A percentile compares a stretch with the other conserved stretches of the same genome.
Conservation (phyloP, 2,329 filamentous ascomycete genomes). For the Phyllosticta citribraziliensis region DNA sequence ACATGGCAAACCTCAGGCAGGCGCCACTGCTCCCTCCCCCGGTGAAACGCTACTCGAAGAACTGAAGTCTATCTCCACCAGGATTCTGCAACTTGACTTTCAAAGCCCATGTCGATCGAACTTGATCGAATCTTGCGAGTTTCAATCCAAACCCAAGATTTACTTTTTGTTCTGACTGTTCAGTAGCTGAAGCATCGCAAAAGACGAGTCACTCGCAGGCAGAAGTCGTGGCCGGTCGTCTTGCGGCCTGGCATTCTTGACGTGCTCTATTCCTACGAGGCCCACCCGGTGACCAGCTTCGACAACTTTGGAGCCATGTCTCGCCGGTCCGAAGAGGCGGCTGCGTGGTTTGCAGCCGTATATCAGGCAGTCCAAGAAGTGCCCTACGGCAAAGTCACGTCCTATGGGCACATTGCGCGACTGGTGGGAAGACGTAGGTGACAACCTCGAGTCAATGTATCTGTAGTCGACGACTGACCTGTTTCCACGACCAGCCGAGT, state of each 20-base stretch:
- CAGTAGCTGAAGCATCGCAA: background rate
- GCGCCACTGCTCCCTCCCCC: background rate
- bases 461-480: constrained; percentile 12
- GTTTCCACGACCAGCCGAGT: constrained; percentile 29
- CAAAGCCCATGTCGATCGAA: background rate
- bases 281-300: background rate
- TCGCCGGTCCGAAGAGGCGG: constrained; percentile 59
- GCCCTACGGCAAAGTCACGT: constrained; percentile 72
- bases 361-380: constrained; percentile 81
- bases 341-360: constrained; percentile 65
- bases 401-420: constrained; percentile 71
- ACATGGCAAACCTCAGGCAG: background rate
- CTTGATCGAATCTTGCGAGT: background rate
- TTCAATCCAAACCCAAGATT: background rate
- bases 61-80: background rate
- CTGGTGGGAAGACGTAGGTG: constrained; percentile 62
- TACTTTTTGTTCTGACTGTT: background rate
- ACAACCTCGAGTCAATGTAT: background rate
- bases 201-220: background rate
- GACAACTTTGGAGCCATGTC: constrained; percentile 40
- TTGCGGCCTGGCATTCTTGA: background rate
- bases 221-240: background rate
- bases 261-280: background rate
- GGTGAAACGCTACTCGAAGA: background rate
- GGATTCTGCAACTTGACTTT: background rate